Base-by-base conservation (phyloP, 768 basidiomycete genomes). In the Russula foetens region DNA sequence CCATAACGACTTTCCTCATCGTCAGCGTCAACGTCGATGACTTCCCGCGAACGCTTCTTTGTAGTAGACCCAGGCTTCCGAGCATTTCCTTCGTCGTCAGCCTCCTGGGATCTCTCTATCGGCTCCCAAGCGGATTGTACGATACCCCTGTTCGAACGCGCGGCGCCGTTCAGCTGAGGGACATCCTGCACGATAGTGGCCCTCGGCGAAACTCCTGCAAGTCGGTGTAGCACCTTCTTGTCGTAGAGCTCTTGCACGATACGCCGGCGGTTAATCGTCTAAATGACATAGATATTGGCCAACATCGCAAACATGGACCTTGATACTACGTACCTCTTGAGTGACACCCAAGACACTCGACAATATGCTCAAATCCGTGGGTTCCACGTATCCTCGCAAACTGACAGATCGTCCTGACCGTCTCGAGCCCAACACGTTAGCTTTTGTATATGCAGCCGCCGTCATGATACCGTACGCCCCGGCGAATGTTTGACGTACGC, bases 381-480 rank as follows among this genome's bases (percentile, higher is more conserved):
- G 75, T 26, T 81, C 76, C 44, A 76, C 73, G 15, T 71, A 69
- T 51, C 76, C 68, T 1, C 75, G 72, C 38, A 89, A 72, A 29
- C 70, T 73, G 35, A 80, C 69, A 7, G 78, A 75, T 3, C 76
- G 78, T 2, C 84, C 81, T 43, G 77, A 72, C 28, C 76, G 78
- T 15, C 82, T 77, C 14, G 88, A 76, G 48, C 73, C 76, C 44
- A 92, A 73, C 47, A 86, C 79, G 8, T 83, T 81, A 15, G 85
- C 85, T 23, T 81, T 79, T 63, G 81, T 63, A 67, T 83, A 90
- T 35, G 90, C 79, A 1, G 85, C 81, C 0, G 88, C 79, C n/a
- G 86, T 85, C 69, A 99, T 77, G 44, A 90, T 89, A 28, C 77
- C 79, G 70, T 81, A 78, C 17, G 89, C 96, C 2, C 95, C 95